A percentile compares a stretch with the other conserved stretches of the same genome.
Conservation (phyloP, 176 grass and related monocot species). For the Bothriochloa decipiens region DNA sequence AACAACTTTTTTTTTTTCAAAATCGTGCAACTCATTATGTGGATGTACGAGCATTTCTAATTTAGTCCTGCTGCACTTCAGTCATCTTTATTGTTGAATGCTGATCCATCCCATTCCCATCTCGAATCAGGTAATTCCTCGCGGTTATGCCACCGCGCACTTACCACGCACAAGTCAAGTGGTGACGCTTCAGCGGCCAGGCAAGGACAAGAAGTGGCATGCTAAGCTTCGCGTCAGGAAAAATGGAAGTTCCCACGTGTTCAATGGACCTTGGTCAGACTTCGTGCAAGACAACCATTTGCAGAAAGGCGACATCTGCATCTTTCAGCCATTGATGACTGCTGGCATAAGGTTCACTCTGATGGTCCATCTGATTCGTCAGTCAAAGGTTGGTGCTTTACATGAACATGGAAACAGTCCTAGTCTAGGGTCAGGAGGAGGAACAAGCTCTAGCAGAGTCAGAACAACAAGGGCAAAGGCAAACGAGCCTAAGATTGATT, state of each 20-base stretch:
- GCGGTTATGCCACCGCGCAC: slow-evolving; percentile 24
- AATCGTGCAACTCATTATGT: no score
- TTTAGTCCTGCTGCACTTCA: no score
- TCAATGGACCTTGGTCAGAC: slow-evolving; percentile 24
- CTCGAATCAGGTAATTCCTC: slow-evolving; percentile 34
- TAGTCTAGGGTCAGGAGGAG: neutral
- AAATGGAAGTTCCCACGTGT: neutral
- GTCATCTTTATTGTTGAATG: neutral
- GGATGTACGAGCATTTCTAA: no score
- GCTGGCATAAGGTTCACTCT: neutral
- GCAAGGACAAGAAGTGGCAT: slow-evolving; percentile 43
- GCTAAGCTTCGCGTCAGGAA: slow-evolving; percentile 22
- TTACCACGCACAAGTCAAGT: slow-evolving; percentile 18
- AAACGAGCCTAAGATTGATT: neutral
- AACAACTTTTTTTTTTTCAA: no score
- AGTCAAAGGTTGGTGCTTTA: neutral
- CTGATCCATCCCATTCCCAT: neutral
- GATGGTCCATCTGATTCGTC: slow-evolving; percentile 42
- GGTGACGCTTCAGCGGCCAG: slow-evolving; percentile 12
- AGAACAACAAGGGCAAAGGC: neutral
- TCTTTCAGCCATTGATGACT: slow-evolving; percentile 41
- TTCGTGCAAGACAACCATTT: slow-evolving; percentile 49
- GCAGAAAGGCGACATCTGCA: slow-evolving; percentile 42
- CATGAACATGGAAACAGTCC: neutral
- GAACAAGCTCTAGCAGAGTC: neutral